Conservation (phyloP, 345 rosid species). For the Brassica cretica region DNA sequence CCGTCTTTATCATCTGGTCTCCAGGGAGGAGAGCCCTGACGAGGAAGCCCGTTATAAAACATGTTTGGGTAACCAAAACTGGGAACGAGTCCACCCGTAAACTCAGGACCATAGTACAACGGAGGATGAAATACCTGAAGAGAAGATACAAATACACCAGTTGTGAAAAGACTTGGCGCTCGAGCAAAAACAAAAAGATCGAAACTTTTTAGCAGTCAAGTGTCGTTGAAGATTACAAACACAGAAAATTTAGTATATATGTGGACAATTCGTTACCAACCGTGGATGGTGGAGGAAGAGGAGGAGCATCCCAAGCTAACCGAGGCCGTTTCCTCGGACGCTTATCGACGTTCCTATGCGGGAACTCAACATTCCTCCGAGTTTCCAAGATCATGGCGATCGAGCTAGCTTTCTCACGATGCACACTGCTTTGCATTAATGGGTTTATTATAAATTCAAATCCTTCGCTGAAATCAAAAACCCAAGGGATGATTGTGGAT, state of each 20-base stretch:
- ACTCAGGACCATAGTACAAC: slow-evolving; percentile 58
- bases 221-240: too few relatives aligned
- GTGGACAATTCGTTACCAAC: slow-evolving; percentile 29
- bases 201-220: not conserved
- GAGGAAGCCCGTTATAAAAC: slow-evolving; percentile 51
- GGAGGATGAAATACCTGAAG: slow-evolving; percentile 57
- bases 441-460: slow-evolving; percentile 17
- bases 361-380: slow-evolving; percentile 63
- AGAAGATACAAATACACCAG: not conserved
- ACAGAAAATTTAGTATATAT: too few relatives aligned
- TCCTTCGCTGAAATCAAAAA: slow-evolving; percentile 13
- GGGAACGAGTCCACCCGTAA: slow-evolving; percentile 48
- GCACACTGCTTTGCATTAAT: slow-evolving; percentile 34
- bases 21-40: slow-evolving; percentile 70
- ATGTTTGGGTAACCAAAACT: slow-evolving; percentile 49
- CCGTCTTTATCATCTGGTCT: slow-evolving; percentile 86
- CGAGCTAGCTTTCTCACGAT: slow-evolving; percentile 38
- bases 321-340: slow-evolving; percentile 78
- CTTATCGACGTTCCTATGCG: slow-evolving; percentile 57
- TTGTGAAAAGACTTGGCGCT: slow-evolving; percentile 10
- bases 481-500: not conserved
- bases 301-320: slow-evolving; percentile 69
- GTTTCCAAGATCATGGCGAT: slow-evolving; percentile 56
- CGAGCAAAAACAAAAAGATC: not conserved
- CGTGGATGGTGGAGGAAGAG: slow-evolving; percentile 50